Conservation (phyloP, 2,329 filamentous ascomycete genomes). For the Aspergillus clavatus region DNA sequence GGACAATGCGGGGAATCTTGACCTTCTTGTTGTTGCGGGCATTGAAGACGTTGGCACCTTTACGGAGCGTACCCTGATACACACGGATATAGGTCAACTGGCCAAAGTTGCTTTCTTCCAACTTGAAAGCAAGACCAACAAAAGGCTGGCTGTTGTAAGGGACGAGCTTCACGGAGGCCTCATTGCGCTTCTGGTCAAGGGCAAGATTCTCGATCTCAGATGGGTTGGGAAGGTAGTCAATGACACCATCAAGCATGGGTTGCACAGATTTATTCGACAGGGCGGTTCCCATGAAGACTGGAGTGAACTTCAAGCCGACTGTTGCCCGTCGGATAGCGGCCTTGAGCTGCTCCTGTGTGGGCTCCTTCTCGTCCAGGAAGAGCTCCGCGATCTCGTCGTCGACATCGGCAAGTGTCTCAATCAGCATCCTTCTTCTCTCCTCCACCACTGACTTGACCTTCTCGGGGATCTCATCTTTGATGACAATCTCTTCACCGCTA, state of each 20-base stretch:
- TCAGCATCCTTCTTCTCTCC: slow-evolving; percentile 77
- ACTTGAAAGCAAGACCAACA: slow-evolving; percentile 94
- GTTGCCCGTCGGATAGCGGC: slow-evolving; percentile 87
- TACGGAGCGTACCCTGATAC: slow-evolving; percentile 86
- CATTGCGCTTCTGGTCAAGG: slow-evolving; percentile 72
- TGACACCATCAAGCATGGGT: slow-evolving; percentile 93
- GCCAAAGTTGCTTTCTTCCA: slow-evolving; percentile 97
- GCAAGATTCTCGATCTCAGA: slow-evolving; percentile 83
- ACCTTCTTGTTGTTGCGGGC: slow-evolving; percentile 93
- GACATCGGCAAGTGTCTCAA: slow-evolving; percentile 94
- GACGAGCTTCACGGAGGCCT: slow-evolving; percentile 78
- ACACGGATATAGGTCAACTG: slow-evolving; percentile 98
- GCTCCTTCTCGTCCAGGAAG: slow-evolving; percentile 81
- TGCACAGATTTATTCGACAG: slow-evolving; percentile 92
- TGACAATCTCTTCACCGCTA: slow-evolving; percentile 70
- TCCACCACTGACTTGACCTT: slow-evolving; percentile 69
- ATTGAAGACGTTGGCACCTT: slow-evolving; percentile 89
- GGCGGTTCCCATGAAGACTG: slow-evolving; percentile 94
- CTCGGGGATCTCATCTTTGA: slow-evolving; percentile 76
- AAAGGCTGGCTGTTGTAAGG: slow-evolving; percentile 93
- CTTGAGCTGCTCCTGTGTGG: slow-evolving; percentile 78
- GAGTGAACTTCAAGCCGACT: slow-evolving; percentile 83
- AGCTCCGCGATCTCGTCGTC: slow-evolving; percentile 97
- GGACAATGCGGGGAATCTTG: slow-evolving; percentile 92
- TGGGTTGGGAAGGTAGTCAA: slow-evolving; percentile 92